Evolutionary conservation across 2,329 filamentous ascomycete genomes (phyloP).

Genomic region (Incumbomyces delicatus): DNA sequence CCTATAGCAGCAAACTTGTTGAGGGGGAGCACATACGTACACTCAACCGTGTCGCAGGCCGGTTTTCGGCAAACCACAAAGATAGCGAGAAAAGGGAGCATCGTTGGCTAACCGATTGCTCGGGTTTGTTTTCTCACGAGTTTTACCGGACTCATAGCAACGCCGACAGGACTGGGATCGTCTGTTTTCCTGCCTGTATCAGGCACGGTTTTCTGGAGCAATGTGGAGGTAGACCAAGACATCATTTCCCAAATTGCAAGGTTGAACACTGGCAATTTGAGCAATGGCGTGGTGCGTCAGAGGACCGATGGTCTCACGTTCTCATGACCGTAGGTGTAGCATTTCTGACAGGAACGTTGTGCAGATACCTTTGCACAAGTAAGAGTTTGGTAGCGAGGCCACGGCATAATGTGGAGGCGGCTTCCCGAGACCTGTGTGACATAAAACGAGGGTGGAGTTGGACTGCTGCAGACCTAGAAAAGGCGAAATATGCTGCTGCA

Average conservation of each 20-base stretch:
- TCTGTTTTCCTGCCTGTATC: no score
- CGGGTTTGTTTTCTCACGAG: no score
- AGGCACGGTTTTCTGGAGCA: not conserved
- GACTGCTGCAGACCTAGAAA: not conserved
- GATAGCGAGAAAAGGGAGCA: no score
- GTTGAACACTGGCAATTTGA: not conserved
- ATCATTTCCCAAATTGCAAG: not conserved
- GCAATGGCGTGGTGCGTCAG: not conserved
- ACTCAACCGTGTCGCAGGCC: no score
- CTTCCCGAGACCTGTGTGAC: conserved; percentile 6
- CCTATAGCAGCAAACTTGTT: no score
- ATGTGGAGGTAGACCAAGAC: not conserved
- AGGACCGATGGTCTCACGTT: not conserved
- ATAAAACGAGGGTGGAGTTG: not conserved
- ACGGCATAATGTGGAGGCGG: not conserved
- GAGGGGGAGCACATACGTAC: no score
- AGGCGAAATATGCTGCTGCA: not conserved
- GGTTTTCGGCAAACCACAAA: not conserved
- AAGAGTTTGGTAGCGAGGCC: not conserved
- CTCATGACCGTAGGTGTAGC: not conserved
- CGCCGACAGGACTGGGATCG: no score
- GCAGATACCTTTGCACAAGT: not conserved
- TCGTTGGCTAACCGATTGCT: no score
- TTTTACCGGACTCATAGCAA: no score
- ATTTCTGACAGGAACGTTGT: not conserved